Evolutionary conservation across 75 land plant genomes (phyloP), one percentile per base, ranked within the genome.

Genomic region (Cryptomeria japonica): DNA sequence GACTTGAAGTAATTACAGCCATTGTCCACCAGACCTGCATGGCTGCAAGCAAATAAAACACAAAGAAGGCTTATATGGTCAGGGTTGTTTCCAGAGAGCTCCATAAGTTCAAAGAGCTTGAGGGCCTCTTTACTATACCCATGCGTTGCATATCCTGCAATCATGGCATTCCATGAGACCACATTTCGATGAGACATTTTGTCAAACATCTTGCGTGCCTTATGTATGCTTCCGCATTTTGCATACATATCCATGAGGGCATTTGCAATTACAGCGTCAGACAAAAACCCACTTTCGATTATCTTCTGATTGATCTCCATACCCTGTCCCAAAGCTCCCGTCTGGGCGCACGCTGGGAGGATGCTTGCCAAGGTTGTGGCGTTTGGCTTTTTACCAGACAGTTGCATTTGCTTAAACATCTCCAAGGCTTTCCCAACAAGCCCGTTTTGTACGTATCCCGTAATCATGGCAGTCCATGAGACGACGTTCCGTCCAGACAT

Each of bases 91-190:
- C 86, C 90, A 42, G 83, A 61, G 44, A 51, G 49, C 47, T 83
- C 75, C 91, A 90, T 90, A 3, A 41, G 42, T 49, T 55, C 44
- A 38, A 90, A 88, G 3, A 88, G 86, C 18, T 44, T 49, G 31
- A 90, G 18, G 39, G 89, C 91, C 8, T 86, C 87, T 38, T 32
- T 25, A 18, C 46, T 56, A 28, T 28, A 39, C n/a, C 90, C 90
- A 87, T 83, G 78, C 87, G 80, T 79, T 61, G 90, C 88, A 46
- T 89, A 89, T 86, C 88, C 90, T 56, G 89, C 83, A 87, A 89
- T 82, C 89, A 89, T 79, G 36, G 70, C 46, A 87, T 72, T 87
- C 84, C 89, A 89, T 36, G 90, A 89, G 39, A 89, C 34, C 28
- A 12, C 28, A 70, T 83, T 44, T 84, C 61, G 42, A 36, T 61